Conservation (phyloP, 129 eudicot genomes). For the Solidago caesia region DNA sequence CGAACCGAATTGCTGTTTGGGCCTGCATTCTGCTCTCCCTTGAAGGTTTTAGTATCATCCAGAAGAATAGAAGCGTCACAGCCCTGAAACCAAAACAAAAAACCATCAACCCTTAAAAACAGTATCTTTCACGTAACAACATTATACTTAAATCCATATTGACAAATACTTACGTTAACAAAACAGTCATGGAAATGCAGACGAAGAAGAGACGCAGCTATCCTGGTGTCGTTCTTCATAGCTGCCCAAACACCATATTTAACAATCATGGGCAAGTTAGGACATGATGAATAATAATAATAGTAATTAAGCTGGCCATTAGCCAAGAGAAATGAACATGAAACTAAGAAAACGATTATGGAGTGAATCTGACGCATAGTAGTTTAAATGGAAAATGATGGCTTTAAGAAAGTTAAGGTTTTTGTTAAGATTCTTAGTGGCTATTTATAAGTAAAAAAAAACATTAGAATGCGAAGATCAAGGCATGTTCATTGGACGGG, state of each 20-base stretch:
- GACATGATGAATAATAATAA: conserved; percentile 62
- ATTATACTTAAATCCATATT: neutral
- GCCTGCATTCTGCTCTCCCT: conserved; percentile 62
- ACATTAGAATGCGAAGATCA: conserved; percentile 1
- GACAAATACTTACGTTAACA: conserved; percentile 46
- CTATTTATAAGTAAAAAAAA: conserved; percentile 45
- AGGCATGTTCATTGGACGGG: conserved; percentile 39
- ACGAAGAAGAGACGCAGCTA: conserved; percentile 85
- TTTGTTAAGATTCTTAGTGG: conserved; percentile 31
- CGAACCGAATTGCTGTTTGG: conserved; percentile 60
- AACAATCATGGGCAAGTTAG: conserved; percentile 52
- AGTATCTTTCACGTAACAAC: neutral
- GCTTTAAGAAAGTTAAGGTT: neutral
- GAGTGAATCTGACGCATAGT: conserved; percentile 38
- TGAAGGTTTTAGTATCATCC: conserved; percentile 51
- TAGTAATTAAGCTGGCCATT: conserved; percentile 45
- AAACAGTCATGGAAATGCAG: conserved; percentile 81
- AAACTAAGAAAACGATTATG: conserved; percentile 28
- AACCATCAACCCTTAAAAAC: conserved; percentile 4
- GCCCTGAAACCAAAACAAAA: conserved; percentile 43
- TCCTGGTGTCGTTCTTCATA: conserved; percentile 53
- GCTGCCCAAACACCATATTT: conserved; percentile 71
- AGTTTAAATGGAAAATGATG: neutral
- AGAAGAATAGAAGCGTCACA: conserved; percentile 83
- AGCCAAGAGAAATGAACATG: conserved; percentile 23